These are phyloP conservation scores for Mrakia frigida DNA, from an alignment of 768 basidiomycete species.

Conservation along the genomic window DNA sequence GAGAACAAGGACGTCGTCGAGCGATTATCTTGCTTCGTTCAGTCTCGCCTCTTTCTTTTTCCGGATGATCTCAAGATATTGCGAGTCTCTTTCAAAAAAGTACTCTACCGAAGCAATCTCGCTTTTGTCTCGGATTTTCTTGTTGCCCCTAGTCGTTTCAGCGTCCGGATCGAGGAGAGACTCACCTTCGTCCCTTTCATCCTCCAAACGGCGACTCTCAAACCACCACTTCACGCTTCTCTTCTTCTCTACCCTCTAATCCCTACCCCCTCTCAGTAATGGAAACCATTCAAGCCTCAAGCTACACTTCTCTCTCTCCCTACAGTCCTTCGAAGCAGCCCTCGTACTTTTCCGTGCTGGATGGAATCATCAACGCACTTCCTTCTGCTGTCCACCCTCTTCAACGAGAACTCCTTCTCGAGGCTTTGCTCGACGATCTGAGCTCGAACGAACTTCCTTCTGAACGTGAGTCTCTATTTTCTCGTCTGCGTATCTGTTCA, in stretches of 20 bases:
- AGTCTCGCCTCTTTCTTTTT: too few relatives aligned
- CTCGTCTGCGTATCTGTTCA: not conserved
- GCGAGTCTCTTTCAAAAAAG: too few relatives aligned
- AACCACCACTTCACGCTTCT: not conserved
- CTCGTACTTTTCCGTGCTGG: not conserved
- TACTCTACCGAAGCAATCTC: too few relatives aligned
- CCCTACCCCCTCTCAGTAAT: not conserved
- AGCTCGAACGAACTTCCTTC: not conserved
- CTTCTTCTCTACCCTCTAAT: not conserved
- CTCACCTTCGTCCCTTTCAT: too few relatives aligned
- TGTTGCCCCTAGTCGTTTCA: too few relatives aligned
- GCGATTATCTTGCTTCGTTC: too few relatives aligned
- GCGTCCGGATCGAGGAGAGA: too few relatives aligned
- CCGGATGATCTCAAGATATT: too few relatives aligned
- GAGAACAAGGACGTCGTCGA: too few relatives aligned
- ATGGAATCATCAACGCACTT: conserved; percentile 9
- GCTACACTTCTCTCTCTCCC: conserved; percentile 8
- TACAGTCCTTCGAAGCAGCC: not conserved
- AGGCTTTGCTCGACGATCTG: not conserved
- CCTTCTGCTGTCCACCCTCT: conserved; percentile 20
- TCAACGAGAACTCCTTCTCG: conserved; percentile 9
- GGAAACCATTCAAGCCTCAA: not conserved
- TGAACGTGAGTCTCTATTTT: not conserved
- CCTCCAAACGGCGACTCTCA: not conserved
- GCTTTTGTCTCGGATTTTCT: too few relatives aligned